These are phyloP conservation scores for Trichoderma atrobrunneum DNA, from an alignment of 2,329 filamentous ascomycete genomes.

Conservation along the genomic window DNA sequence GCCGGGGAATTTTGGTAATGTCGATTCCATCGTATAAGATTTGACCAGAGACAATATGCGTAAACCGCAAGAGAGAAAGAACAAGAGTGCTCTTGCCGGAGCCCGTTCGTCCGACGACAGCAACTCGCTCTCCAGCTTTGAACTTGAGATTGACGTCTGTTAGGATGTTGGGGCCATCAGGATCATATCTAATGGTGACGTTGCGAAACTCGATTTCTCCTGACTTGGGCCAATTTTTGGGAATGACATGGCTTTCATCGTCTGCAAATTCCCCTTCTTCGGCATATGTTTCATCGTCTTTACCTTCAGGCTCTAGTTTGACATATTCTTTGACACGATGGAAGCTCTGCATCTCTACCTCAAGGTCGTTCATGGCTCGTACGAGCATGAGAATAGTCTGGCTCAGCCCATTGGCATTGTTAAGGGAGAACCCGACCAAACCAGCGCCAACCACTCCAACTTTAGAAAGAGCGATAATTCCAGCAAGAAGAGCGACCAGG, in stretches of 20 bases:
- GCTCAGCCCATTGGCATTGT: conserved; percentile 54
- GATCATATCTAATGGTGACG: conserved; percentile 48
- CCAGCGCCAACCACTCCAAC: conserved; percentile 48
- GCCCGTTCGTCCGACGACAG: conserved; percentile 76
- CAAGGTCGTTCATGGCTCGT: conserved; percentile 54
- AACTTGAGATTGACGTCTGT: conserved; percentile 51
- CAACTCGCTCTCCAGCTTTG: conserved; percentile 69
- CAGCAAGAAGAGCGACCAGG: conserved; percentile 49
- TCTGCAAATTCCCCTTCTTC: conserved; percentile 42
- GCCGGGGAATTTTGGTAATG: conserved; percentile 50
- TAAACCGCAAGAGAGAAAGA: conserved; percentile 54
- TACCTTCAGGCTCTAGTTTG: conserved; percentile 44
- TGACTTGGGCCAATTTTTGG: conserved; percentile 44
- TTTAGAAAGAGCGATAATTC: conserved; percentile 50
- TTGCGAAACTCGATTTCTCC: conserved; percentile 52
- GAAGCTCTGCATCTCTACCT: conserved; percentile 56
- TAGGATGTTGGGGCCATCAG: conserved; percentile 47
- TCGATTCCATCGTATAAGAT: conserved; percentile 56
- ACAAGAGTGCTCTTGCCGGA: conserved; percentile 77
- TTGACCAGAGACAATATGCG: conserved; percentile 49
- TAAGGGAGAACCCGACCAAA: conserved; percentile 55
- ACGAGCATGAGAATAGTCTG: conserved; percentile 51
- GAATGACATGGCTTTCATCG: conserved; percentile 37
- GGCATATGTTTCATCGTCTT: conserved; percentile 39
- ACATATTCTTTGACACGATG: conserved; percentile 51